phyloP scores from a whole-genome alignment of 1,284 basidiomycete genomes.

The Leccinum subfulvum region DNA sequence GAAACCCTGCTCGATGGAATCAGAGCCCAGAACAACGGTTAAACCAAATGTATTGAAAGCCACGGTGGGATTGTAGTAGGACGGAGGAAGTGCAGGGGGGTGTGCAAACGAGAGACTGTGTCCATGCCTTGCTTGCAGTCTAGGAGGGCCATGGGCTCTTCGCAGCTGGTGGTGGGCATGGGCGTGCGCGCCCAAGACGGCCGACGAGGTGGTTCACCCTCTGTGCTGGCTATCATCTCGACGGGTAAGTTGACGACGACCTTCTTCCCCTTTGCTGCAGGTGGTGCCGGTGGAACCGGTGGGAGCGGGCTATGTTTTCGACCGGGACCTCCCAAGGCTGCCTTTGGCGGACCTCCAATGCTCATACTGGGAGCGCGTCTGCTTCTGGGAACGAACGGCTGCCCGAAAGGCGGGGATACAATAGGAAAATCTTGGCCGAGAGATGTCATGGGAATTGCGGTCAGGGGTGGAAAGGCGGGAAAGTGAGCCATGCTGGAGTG shows the following conservation, averaged over 20 bases:
- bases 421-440: slow-evolving; percentile 59
- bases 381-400: slow-evolving; percentile 53
- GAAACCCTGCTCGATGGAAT: slow-evolving; percentile 38
- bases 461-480: slow-evolving; percentile 56
- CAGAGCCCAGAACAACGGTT: slow-evolving; percentile 49
- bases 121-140: slow-evolving; percentile 57
- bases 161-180: slow-evolving; percentile 43
- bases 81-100: slow-evolving; percentile 36
- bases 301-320: slow-evolving; percentile 70
- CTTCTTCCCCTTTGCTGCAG: slow-evolving; percentile 58
- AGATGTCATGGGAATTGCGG: slow-evolving; percentile 59
- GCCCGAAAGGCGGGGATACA: slow-evolving; percentile 44
- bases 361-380: slow-evolving; percentile 65
- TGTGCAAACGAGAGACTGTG: slow-evolving; percentile 71
- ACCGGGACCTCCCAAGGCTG: slow-evolving; percentile 71
- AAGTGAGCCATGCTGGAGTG: slow-evolving; percentile 59
- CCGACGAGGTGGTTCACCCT: slow-evolving; percentile 44
- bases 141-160: slow-evolving; percentile 38
- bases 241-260: slow-evolving; percentile 68
- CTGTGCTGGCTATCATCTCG: slow-evolving; percentile 51
- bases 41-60: slow-evolving; percentile 64
- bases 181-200: slow-evolving; percentile 64
- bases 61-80: slow-evolving; percentile 41
- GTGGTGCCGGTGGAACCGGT: slow-evolving; percentile 27
- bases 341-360: slow-evolving; percentile 77